Base-by-base conservation (phyloP, 192 early-diverging fungal species). In the Cladochytrium replicatum region DNA sequence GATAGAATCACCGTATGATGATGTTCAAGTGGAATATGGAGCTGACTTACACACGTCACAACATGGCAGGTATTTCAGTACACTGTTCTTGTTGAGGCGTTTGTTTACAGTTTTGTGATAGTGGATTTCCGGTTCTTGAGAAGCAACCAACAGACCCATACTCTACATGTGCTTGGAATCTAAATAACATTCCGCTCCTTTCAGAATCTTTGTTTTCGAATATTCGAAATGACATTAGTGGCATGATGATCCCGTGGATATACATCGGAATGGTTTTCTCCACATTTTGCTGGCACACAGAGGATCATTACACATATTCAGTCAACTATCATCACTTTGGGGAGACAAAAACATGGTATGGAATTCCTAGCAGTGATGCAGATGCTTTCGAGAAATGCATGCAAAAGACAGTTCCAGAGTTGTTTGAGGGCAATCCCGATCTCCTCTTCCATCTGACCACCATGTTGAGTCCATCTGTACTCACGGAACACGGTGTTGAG, bases 341-440 rank as follows among this genome's bases (percentile, higher is more conserved):
- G 6, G 92, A 90, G 54, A 89, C 92, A 32, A 97, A 97, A 69
- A 97, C 92, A 0, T 97, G 94, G 94, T 97, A 97, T 58, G 89
- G 89, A 11, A 81, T 97, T 21, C 92, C 94, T 1, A 85, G 83
- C 0, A 66, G 72, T 5, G 72, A 84, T 45, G 89, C 91, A 0
- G 68, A 66, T 34, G 71, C 71, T 55, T 95, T 97, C 52, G 94
- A 97, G 54, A 74, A 78, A 0, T 74, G 80, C 1, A 93, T 93
- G 83, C 71, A 68, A 32, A 66, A 76, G 5, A 69, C 82, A 9
- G 77, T 89, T 19, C 89, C 90, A 1, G 87, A 93, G 58, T 64
- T 95, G 38, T 95, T 95, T 67, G 81, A 88, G 41, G 71, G 78
- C 27, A 86, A 89, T 48, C 94, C 91, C 1, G 89, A 97, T 64